Conservation (phyloP, 1,139 yeast species). For the Torulaspora globosa region DNA sequence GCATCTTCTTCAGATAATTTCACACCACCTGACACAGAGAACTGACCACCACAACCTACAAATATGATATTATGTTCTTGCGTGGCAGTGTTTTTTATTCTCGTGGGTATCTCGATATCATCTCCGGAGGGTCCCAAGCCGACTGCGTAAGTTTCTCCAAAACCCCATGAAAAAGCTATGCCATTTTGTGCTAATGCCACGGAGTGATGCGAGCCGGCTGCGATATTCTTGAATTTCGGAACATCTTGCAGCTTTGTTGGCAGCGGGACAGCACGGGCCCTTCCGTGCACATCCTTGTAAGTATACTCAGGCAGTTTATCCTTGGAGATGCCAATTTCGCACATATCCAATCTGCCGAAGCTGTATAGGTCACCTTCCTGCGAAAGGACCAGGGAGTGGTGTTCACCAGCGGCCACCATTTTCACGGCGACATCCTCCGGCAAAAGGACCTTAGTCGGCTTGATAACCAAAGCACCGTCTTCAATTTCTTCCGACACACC, state of each 20-base stretch:
- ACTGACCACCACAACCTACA: constrained; percentile 94
- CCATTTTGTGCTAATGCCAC: constrained; percentile 84
- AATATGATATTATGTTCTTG: constrained; percentile 63
- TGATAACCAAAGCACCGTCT: constrained; percentile 76
- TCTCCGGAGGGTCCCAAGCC: constrained; percentile 93
- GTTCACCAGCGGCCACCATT: constrained; percentile 84
- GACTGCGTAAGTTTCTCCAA: constrained; percentile 92
- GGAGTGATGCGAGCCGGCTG: constrained; percentile 90
- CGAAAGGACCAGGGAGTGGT: constrained; percentile 78
- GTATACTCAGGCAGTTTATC: constrained; percentile 63
- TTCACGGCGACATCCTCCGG: constrained; percentile 55
- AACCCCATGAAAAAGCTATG: constrained; percentile 91
- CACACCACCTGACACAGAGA: constrained; percentile 79
- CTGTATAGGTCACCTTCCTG: constrained; percentile 67
- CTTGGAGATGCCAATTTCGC: constrained; percentile 76
- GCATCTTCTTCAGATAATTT: constrained; percentile 59
- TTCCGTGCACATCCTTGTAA: constrained; percentile 73
- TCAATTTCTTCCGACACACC: constrained; percentile 66
- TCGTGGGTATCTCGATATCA: constrained; percentile 79
- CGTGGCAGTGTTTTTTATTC: constrained; percentile 90
- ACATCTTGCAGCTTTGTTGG: constrained; percentile 65
- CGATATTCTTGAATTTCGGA: constrained; percentile 59
- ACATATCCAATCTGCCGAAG: constrained; percentile 93
- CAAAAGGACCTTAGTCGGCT: constrained; percentile 66
- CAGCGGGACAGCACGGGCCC: constrained; percentile 79